A percentile compares a stretch with the other conserved stretches of the same genome.
Evolutionary conservation across 352 stramenopile genomes (phyloP).

Genomic region (Globisporangium mamillatum): DNA sequence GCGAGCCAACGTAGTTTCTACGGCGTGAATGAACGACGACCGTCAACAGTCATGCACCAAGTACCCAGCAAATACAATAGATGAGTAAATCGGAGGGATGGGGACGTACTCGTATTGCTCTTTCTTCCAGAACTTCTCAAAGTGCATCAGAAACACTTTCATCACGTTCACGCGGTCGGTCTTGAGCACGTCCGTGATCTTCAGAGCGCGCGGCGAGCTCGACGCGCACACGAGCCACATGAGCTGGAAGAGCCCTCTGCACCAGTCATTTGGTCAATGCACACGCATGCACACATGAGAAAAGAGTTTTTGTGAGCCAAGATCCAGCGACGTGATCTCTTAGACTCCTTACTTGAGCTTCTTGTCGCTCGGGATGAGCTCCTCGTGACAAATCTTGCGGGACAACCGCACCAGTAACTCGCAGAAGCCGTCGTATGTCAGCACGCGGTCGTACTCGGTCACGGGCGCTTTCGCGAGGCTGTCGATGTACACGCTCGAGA

Average conservation of each 20-base stretch:
- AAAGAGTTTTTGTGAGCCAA: not conserved
- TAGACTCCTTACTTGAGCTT: conserved; percentile 52
- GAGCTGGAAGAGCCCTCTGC: conserved; percentile 68
- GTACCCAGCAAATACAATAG: not conserved
- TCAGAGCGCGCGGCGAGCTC: conserved; percentile 42
- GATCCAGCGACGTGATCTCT: not conserved
- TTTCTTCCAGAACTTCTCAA: conserved; percentile 81
- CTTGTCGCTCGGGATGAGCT: conserved; percentile 31
- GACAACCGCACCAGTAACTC: conserved; percentile 66
- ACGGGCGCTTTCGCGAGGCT: conserved; percentile 50
- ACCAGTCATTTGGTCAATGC: not conserved
- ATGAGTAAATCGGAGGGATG: not conserved
- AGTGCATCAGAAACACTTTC: conserved; percentile 63
- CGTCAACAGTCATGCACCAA: not conserved
- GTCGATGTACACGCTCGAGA: conserved; percentile 72
- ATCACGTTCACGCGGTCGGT: conserved; percentile 58
- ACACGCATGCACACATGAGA: not conserved
- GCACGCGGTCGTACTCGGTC: conserved; percentile 59
- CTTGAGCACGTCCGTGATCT: conserved; percentile 74
- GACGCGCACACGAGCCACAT: conserved; percentile 78
- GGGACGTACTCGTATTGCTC: conserved; percentile 59
- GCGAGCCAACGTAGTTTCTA: conserved; percentile 63
- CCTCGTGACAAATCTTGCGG: conserved; percentile 38
- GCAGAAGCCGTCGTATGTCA: conserved; percentile 61
- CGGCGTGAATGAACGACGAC: not conserved